phyloP scores from a whole-genome alignment of 371 early-diverging fungal species.

The Furculomyces boomerangus region DNA sequence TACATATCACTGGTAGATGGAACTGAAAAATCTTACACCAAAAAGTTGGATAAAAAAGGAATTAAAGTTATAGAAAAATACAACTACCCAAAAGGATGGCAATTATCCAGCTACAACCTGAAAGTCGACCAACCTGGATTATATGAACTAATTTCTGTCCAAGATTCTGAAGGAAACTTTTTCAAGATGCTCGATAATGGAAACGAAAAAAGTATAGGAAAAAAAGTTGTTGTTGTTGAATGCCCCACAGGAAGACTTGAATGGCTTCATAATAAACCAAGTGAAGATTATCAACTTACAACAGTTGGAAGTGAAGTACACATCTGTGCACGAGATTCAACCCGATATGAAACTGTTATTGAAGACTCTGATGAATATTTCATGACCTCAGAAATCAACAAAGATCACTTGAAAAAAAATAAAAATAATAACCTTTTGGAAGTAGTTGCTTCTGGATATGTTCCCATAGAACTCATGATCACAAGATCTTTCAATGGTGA shows the following conservation, averaged over 20 bases:
- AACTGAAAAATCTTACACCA: slow-evolving; percentile 7
- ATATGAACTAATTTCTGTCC: slow-evolving; percentile 17
- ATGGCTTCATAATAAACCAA: slow-evolving; percentile 5
- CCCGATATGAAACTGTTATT: background rate
- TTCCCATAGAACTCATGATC: slow-evolving; percentile 20
- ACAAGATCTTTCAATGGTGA: slow-evolving; percentile 18
- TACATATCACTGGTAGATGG: slow-evolving; percentile 18
- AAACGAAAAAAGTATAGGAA: background rate
- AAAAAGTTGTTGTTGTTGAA: slow-evolving; percentile 17
- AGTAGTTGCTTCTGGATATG: slow-evolving; percentile 17
- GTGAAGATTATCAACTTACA: slow-evolving; percentile 7
- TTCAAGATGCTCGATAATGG: slow-evolving; percentile 11
- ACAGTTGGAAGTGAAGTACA: slow-evolving; percentile 13
- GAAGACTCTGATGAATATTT: background rate
- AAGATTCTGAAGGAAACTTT: slow-evolving; percentile 14
- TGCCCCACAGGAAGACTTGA: slow-evolving; percentile 18
- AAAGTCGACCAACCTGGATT: slow-evolving; percentile 14
- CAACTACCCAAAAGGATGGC: slow-evolving; percentile 13
- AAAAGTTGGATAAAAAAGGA: slow-evolving; percentile 9
- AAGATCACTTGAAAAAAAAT: background rate
- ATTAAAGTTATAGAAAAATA: slow-evolving; percentile 10
- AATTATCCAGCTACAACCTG: slow-evolving; percentile 16
- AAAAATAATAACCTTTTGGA: slow-evolving; percentile 9
- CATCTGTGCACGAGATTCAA: slow-evolving; percentile 14
- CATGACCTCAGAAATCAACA: too few species aligned